Evolutionary conservation across 140 eudicot genomes (phyloP).

Genomic region (Senecio squalidus): DNA sequence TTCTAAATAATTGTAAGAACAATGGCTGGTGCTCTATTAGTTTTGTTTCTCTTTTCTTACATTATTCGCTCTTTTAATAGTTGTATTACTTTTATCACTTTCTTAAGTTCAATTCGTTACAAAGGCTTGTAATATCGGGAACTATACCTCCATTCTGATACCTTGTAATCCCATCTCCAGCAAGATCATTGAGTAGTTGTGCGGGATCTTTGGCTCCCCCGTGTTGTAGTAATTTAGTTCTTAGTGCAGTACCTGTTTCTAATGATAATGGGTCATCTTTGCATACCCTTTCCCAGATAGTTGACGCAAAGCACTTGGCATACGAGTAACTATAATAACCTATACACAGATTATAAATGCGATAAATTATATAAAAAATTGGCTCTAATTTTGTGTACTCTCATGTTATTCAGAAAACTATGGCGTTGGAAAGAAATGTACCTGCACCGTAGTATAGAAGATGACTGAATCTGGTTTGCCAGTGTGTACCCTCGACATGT

Average conservation of each 20-base stretch:
- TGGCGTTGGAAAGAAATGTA: conserved; percentile 19
- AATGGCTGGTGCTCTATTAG: not conserved
- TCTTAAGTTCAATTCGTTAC: conserved; percentile 39
- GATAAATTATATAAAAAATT: too few relatives aligned
- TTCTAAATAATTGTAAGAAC: too few relatives aligned
- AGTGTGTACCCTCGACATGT: conserved; percentile 83
- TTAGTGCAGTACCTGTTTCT: conserved; percentile 67
- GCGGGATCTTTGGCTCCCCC: conserved; percentile 94
- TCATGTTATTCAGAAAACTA: too few relatives aligned
- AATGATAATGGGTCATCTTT: conserved; percentile 73
- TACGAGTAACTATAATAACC: conserved; percentile 94
- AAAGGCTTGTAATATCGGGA: conserved; percentile 63
- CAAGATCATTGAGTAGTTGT: conserved; percentile 50
- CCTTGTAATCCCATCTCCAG: conserved; percentile 51
- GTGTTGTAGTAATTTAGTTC: conserved; percentile 63
- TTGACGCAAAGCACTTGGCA: conserved; percentile 88
- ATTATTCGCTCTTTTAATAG: not conserved
- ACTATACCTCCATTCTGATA: conserved; percentile 47
- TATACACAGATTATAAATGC: too few relatives aligned
- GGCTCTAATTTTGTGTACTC: too few relatives aligned
- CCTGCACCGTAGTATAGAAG: conserved; percentile 91
- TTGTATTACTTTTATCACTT: not conserved
- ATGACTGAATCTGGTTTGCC: conserved; percentile 91
- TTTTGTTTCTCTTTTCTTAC: not conserved
- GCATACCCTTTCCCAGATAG: conserved; percentile 73